These are phyloP conservation scores for Cymbomonas tetramitiformis DNA, from an alignment of 139 green algal species.

Conservation along the genomic window DNA sequence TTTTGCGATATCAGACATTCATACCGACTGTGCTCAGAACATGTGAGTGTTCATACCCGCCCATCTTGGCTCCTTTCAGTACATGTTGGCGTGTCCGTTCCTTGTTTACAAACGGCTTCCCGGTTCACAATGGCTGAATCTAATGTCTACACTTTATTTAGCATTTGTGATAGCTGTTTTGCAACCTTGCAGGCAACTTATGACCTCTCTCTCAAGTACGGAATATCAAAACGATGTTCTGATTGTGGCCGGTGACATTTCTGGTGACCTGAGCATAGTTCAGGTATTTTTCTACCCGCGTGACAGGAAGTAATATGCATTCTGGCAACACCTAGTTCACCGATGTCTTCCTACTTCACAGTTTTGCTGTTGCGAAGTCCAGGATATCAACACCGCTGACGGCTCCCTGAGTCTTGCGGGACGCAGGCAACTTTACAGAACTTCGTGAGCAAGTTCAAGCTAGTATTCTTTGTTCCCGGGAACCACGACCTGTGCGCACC, in stretches of 20 bases:
- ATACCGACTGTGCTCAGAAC: conserved; percentile 56
- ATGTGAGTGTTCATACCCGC: conserved; percentile 33
- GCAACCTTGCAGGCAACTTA: too few relatives aligned
- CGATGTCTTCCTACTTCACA: too few relatives aligned
- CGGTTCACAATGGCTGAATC: too few relatives aligned
- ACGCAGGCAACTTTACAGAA: conserved; percentile 25
- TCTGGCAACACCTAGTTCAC: too few relatives aligned
- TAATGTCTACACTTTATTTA: too few relatives aligned
- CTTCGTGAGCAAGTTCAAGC: conserved; percentile 27
- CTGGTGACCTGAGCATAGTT: conserved; percentile 38
- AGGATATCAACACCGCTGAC: too few relatives aligned
- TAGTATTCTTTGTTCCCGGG: conserved; percentile 49
- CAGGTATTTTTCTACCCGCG: not conserved
- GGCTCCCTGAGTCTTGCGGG: too few relatives aligned
- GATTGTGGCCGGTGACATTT: conserved; percentile 58
- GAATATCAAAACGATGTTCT: conserved; percentile 27
- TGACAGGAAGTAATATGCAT: too few relatives aligned
- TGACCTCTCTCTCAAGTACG: not conserved
- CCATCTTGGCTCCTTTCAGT: not conserved
- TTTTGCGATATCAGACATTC: conserved; percentile 38
- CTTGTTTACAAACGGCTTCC: too few relatives aligned
- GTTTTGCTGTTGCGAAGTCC: too few relatives aligned
- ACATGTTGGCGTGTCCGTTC: too few relatives aligned
- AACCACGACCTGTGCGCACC: conserved; percentile 74
- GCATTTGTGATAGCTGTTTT: too few relatives aligned